phyloP scores from a whole-genome alignment of 352 stramenopile genomes.

The Phytophthora melonis region DNA sequence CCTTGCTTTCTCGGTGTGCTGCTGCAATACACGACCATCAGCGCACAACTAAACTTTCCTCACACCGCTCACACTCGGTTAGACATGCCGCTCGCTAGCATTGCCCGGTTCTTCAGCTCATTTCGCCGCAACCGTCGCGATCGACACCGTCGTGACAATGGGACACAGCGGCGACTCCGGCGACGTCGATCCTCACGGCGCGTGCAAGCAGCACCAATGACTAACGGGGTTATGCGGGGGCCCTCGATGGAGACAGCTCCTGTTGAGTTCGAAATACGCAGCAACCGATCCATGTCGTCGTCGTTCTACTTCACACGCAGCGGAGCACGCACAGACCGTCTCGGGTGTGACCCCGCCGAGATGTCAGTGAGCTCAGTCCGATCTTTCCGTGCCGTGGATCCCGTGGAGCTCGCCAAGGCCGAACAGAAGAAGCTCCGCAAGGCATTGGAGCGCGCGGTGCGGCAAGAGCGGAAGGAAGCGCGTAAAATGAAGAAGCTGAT shows the following conservation, averaged over 20 bases:
- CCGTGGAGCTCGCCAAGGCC: slow-evolving; percentile 21
- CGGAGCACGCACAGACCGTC: slow-evolving; percentile 11
- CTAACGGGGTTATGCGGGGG: not conserved
- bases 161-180: slow-evolving; percentile 6
- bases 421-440: slow-evolving; percentile 49
- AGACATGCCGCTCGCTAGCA: slow-evolving; percentile 14
- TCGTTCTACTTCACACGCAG: slow-evolving; percentile 17
- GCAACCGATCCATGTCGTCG: slow-evolving; percentile 24
- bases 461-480: slow-evolving; percentile 46
- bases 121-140: slow-evolving; percentile 3
- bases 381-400: slow-evolving; percentile 14
- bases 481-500: slow-evolving; percentile 43
- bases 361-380: slow-evolving; percentile 12
- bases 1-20: not conserved
- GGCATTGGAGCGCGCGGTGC: slow-evolving; percentile 34
- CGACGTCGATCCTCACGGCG: slow-evolving; percentile 1
- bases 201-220: not conserved
- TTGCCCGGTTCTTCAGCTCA: slow-evolving; percentile 12
- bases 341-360: slow-evolving; percentile 7
- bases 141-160: not conserved
- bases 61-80: not conserved
- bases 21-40: too few relatives aligned
- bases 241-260: slow-evolving; percentile 7
- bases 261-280: slow-evolving; percentile 34
- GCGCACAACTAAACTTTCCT: not conserved